A percentile compares a stretch with the other conserved stretches of the same genome.
Conservation (phyloP, 306 rosid genomes). For the Canavalia ensiformis region DNA sequence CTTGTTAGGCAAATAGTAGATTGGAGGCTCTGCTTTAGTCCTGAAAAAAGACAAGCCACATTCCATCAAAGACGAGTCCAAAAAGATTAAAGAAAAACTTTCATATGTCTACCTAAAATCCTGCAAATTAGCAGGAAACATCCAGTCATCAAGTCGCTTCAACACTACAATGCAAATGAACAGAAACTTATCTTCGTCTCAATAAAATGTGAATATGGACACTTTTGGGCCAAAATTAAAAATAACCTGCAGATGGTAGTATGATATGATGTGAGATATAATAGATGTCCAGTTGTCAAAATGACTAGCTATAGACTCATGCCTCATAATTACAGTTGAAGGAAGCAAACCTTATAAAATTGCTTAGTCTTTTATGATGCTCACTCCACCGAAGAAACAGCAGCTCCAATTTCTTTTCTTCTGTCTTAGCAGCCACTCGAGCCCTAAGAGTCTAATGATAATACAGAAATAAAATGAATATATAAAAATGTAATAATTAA, state of each 20-base stretch:
- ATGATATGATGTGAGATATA: constrained; percentile 42
- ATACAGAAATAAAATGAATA: constrained; percentile 24
- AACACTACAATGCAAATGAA: constrained; percentile 76
- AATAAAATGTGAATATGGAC: constrained; percentile 99
- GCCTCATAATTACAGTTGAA: constrained; percentile 22
- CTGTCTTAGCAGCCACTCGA: constrained; percentile 97
- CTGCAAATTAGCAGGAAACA: constrained; percentile 60
- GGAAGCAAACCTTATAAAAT: constrained; percentile 84
- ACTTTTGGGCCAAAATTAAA: constrained; percentile 99
- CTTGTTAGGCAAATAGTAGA: constrained; percentile 90
- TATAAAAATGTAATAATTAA: neutral
- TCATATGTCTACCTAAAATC: constrained; percentile 55
- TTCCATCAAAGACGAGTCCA: constrained; percentile 42
- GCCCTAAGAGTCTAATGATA: constrained; percentile 84
- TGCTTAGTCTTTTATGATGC: constrained; percentile 89
- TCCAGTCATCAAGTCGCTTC: constrained; percentile 74
- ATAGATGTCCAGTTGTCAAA: constrained; percentile 30
- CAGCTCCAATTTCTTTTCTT: constrained; percentile 96
- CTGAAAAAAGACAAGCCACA: constrained; percentile 61
- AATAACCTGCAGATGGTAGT: constrained; percentile 81
- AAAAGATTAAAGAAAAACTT: constrained; percentile 19
- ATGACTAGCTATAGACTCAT: constrained; percentile 35
- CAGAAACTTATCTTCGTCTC: constrained; percentile 98
- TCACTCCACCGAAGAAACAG: constrained; percentile 97
- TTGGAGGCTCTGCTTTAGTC: constrained; percentile 93